Percentiles rank a stretch among this genome's conserved stretches.
Conservation (phyloP, 208 protist species). For the Trypanosoma rangeli region DNA sequence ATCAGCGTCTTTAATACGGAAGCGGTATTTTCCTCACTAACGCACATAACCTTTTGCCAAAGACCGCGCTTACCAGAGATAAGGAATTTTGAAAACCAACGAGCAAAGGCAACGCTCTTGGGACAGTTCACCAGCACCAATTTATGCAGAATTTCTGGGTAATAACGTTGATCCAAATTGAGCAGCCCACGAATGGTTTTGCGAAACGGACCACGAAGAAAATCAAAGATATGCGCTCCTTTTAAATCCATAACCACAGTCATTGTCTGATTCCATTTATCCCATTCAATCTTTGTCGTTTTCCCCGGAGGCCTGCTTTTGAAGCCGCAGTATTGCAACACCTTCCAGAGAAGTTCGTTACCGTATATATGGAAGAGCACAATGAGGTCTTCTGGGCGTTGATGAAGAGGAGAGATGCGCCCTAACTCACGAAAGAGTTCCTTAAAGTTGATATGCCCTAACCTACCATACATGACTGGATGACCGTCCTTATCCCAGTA, state of each 20-base stretch:
- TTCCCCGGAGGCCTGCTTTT: constrained; percentile 30
- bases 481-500: constrained; percentile 69
- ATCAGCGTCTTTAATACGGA: constrained; percentile 36
- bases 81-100: constrained; percentile 28
- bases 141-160: constrained; percentile 58
- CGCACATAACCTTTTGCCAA: constrained; percentile 49
- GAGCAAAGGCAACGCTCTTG: constrained; percentile 30
- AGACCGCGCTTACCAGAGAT: constrained; percentile 26
- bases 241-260: constrained; percentile 38
- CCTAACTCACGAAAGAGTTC: constrained; percentile 41
- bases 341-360: constrained; percentile 49
- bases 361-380: constrained; percentile 57
- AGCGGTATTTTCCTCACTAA: constrained; percentile 32
- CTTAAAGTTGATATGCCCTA: constrained; percentile 36
- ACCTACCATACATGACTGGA: constrained; percentile 59
- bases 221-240: constrained; percentile 28
- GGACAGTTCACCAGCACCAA: constrained; percentile 61
- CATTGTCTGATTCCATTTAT: neutral
- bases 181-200: constrained; percentile 40
- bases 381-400: constrained; percentile 40
- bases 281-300: constrained; percentile 17
- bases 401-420: constrained; percentile 45
- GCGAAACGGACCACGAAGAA: constrained; percentile 38
- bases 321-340: constrained; percentile 37
- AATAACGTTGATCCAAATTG: constrained; percentile 40